These are phyloP conservation scores for Phyllosticta citribraziliensis DNA, from an alignment of 2,329 filamentous ascomycete genomes.

Conservation along the genomic window DNA sequence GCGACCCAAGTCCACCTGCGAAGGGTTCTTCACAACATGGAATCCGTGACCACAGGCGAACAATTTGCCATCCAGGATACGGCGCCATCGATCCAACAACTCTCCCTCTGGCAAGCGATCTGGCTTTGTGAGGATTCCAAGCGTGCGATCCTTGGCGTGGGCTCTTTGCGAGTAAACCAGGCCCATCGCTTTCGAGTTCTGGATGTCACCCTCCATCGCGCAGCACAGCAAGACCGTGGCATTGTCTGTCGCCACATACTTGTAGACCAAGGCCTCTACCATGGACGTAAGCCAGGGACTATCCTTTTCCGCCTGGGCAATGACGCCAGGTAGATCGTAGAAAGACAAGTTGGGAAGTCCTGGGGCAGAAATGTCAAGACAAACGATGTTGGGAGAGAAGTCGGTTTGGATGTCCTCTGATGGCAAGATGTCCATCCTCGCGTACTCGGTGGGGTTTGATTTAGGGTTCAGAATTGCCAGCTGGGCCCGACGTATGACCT, in stretches of 20 bases:
- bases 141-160: conserved; percentile 33
- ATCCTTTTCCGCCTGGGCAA: conserved; percentile 53
- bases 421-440: conserved; percentile 4
- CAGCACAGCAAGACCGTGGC: conserved; percentile 70
- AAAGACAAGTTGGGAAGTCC: conserved; percentile 66
- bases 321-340: conserved; percentile 77
- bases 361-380: conserved; percentile 59
- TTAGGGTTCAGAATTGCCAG: conserved; percentile 64
- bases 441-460: conserved; percentile 35
- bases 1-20: conserved; percentile 39
- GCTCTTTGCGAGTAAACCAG: conserved; percentile 38
- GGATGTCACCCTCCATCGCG: conserved; percentile 68
- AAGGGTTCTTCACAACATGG: conserved; percentile 61
- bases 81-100: conserved; percentile 48
- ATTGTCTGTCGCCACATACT: conserved; percentile 53
- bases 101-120: conserved; percentile 54
- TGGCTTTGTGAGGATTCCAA: conserved; percentile 72
- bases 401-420: conserved; percentile 39
- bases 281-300: conserved; percentile 52
- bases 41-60: conserved; percentile 65
- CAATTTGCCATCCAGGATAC: conserved; percentile 52
- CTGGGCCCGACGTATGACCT: conserved; percentile 64
- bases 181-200: conserved; percentile 61
- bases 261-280: conserved; percentile 58
- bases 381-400: conserved; percentile 75